Evolutionary conservation across 2,329 filamentous ascomycete species (phyloP).

Genomic region (Calonectria hawksworthii): DNA sequence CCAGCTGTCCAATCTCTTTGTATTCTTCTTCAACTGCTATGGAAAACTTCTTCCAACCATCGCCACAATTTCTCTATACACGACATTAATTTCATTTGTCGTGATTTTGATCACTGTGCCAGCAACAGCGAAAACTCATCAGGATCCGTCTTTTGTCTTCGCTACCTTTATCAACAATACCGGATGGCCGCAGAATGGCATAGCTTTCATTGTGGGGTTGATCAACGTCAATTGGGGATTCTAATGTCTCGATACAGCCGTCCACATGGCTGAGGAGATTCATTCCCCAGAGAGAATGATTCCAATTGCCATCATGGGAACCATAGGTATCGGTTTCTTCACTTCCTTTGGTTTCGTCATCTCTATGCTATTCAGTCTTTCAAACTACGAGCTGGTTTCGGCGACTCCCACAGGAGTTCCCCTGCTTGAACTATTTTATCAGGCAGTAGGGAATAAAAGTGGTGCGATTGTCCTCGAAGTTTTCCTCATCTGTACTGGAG

Average conservation of each 20-base stretch:
- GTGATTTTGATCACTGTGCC: background rate
- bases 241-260: background rate
- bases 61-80: background rate
- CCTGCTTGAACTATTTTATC: conserved; percentile 19
- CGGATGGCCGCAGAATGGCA: background rate
- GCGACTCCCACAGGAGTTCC: conserved; percentile 13
- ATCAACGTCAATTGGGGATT: background rate
- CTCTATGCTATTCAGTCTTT: background rate
- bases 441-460: background rate
- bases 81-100: background rate
- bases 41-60: background rate
- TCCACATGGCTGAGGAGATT: background rate
- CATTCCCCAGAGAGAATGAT: background rate
- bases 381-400: conserved; percentile 6
- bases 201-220: background rate
- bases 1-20: background rate
- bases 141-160: background rate
- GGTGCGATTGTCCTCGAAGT: conserved; percentile 17
- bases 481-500: conserved; percentile 10
- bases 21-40: background rate
- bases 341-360: background rate
- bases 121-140: background rate
- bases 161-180: background rate
- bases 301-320: background rate
- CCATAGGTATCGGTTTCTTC: background rate